Evolutionary conservation across 768 basidiomycete species (phyloP), one percentile per base, ranked within the genome.

Genomic region (Trametes gibbosa): DNA sequence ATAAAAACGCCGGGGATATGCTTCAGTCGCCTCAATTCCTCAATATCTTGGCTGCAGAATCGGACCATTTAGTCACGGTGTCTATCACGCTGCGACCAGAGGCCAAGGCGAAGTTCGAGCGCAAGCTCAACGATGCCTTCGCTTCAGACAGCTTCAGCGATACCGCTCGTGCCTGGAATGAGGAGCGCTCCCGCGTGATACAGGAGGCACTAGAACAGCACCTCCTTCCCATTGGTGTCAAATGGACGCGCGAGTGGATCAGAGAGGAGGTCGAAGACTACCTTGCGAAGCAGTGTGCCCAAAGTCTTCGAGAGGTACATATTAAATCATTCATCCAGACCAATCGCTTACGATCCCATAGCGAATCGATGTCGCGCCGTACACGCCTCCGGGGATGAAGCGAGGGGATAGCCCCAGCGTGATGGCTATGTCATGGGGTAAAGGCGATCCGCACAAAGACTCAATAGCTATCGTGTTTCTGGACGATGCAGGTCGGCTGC

Each of bases 401-500:
- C 74, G 79, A 52, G 94, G 91, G 13, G 84, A 92, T 68, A 76
- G 82, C 40, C 73, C 95, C 48, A 80, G 87, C 21, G 93, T 98
- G 21, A 80, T 99, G 41, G 92, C 95, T 3, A 73, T 96, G 56
- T 96, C 95, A 7, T 95, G 93, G 87, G 97, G 97, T 37, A 89
- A 91, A 74, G 97, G 97, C 37, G 95, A 97, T 66, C 92, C 93
- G 39, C 86, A 89, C 66, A 90, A 90, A 67, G 96, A 99, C 72
- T 86, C 88, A 7, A 89, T 98, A 54, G 83, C 86, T 21, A 76
- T 93, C 40, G 89, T 95, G 57, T 91, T 86, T 75, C 69, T 98
- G 46, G 95, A 98, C 67, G 85, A 92, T 61, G 86, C 86, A 46
- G 96, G 97, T 17, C 88, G 92, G 48, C 78, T 95, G 68, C 89